phyloP scores from a whole-genome alignment of 225 moss, liverwort and hornwort species.

The Bryum argenteum region DNA sequence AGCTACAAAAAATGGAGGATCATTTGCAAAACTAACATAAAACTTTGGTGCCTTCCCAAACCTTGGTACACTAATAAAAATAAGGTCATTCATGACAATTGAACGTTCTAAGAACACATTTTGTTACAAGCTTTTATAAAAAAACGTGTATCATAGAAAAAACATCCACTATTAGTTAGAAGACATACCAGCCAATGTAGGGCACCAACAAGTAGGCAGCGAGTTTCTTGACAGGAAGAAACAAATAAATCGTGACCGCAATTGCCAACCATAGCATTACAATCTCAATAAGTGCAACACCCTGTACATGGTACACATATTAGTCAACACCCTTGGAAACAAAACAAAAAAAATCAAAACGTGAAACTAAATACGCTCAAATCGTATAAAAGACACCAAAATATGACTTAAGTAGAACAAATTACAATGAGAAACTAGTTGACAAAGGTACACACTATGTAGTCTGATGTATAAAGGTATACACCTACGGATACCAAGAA shows the following conservation, averaged over 20 bases:
- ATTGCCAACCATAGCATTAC: constrained; percentile 69
- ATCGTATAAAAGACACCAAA: background rate
- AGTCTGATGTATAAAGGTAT: background rate
- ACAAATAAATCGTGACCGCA: constrained; percentile 63
- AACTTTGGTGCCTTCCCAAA: no score
- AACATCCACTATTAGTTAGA: background rate
- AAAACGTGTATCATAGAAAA: no score
- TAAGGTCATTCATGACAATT: no score
- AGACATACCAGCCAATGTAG: constrained; percentile 72
- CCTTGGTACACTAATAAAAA: no score
- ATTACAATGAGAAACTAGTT: background rate
- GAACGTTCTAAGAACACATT: background rate
- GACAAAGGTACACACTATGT: background rate
- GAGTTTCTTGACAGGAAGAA: constrained; percentile 47
- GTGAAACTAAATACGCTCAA: background rate
- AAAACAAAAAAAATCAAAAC: background rate
- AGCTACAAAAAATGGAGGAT: no score
- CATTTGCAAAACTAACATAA: no score
- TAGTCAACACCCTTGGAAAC: background rate
- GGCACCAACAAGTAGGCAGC: constrained; percentile 78
- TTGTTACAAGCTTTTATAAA: background rate
- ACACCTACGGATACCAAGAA: no score
- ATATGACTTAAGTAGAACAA: background rate
- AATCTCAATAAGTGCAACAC: constrained; percentile 59
- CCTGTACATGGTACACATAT: constrained; percentile 42